phyloP scores from a whole-genome alignment of 768 basidiomycete species.

The Amanita pseudoporphyria region DNA sequence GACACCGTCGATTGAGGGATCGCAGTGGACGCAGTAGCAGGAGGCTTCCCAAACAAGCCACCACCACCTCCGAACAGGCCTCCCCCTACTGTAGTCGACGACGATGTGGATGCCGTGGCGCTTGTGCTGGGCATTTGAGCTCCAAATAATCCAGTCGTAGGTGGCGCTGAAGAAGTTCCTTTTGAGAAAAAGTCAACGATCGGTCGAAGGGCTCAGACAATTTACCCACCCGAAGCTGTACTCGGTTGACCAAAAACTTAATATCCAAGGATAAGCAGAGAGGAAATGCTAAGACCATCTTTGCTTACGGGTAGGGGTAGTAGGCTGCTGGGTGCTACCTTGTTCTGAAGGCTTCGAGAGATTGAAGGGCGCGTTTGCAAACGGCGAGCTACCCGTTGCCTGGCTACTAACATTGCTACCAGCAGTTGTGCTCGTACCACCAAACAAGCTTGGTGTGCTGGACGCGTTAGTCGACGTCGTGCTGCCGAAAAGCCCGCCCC shows the following conservation, averaged over 20 bases:
- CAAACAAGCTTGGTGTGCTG: constrained; percentile 14
- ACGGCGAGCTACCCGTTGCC: constrained; percentile 1
- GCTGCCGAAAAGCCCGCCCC: constrained; percentile 10
- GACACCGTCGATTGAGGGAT: constrained; percentile 11
- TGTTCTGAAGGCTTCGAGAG: constrained; percentile 13
- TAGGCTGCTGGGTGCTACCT: constrained; percentile 11
- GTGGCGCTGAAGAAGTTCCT: constrained; percentile 6
- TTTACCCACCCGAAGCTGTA: constrained; percentile 10
- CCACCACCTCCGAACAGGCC: constrained; percentile 12
- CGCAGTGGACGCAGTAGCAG: constrained; percentile 8
- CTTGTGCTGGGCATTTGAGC: background rate
- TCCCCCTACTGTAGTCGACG: constrained; percentile 5
- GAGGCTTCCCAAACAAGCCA: constrained; percentile 14
- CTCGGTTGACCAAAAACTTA: constrained; percentile 10
- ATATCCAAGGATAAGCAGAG: background rate
- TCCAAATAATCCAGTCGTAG: constrained; percentile 13
- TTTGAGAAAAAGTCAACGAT: constrained; percentile 2
- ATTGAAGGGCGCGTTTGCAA: background rate
- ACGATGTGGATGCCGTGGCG: constrained; percentile 4
- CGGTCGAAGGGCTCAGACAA: constrained; percentile 8
- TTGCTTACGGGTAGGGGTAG: constrained; percentile 6
- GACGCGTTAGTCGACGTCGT: background rate
- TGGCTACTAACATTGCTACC: background rate
- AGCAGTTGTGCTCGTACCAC: constrained; percentile 2
- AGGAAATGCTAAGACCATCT: background rate